phyloP scores from a whole-genome alignment of 768 basidiomycete species.

The Pleurotus platypus region DNA sequence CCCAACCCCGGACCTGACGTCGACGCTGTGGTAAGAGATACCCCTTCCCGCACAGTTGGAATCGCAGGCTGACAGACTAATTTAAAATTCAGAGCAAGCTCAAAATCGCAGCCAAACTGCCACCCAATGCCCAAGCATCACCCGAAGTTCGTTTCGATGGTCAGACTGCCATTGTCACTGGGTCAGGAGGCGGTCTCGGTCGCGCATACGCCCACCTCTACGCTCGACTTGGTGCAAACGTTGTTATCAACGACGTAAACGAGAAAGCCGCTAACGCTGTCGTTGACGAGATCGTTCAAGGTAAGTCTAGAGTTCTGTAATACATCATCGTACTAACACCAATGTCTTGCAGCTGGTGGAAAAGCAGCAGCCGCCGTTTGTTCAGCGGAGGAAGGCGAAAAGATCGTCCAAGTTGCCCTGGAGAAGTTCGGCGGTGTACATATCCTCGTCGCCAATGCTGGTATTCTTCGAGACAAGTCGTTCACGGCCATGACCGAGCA shows the following conservation, averaged over 20 bases:
- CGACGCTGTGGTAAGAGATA: conserved; percentile 45
- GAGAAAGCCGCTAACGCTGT: conserved; percentile 81
- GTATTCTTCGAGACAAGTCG: conserved; percentile 90
- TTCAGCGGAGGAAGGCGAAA: conserved; percentile 90
- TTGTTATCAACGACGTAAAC: conserved; percentile 93
- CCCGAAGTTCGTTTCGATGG: conserved; percentile 78
- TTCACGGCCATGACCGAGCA: conserved; percentile 85
- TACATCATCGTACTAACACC: background rate
- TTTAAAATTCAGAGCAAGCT: conserved; percentile 43
- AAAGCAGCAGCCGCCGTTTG: conserved; percentile 80
- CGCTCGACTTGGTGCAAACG: conserved; percentile 89
- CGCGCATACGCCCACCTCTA: conserved; percentile 92
- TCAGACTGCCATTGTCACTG: conserved; percentile 92
- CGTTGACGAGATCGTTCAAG: conserved; percentile 80
- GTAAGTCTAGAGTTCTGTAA: conserved; percentile 31
- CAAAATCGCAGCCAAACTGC: conserved; percentile 55
- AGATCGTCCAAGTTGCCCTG: conserved; percentile 81
- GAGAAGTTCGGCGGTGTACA: conserved; percentile 89
- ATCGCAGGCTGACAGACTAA: too few relatives aligned
- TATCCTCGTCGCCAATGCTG: conserved; percentile 88
- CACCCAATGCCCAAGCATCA: conserved; percentile 66
- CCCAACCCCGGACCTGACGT: conserved; percentile 63
- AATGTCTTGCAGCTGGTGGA: conserved; percentile 63
- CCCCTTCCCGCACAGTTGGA: background rate
- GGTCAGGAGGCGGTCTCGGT: conserved; percentile 92